Evolutionary conservation across 768 basidiomycete species (phyloP), one percentile per base, ranked within the genome.

Genomic region (Trametopsis cervina): DNA sequence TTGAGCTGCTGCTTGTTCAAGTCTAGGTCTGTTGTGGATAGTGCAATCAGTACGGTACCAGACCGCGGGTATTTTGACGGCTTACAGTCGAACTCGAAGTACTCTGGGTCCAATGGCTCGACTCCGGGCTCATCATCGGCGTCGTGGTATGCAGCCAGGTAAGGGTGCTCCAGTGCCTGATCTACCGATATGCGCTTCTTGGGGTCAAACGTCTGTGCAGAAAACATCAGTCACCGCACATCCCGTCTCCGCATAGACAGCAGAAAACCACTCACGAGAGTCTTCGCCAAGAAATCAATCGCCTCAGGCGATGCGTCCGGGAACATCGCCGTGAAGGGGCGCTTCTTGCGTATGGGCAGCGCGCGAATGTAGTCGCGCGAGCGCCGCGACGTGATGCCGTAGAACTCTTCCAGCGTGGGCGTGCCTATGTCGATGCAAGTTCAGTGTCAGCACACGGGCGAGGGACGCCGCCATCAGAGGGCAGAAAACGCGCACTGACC

Each of bases 11-110:
- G 80, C 56, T 86, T 81, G 51, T 76, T 83, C 53, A 92, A 76
- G 35, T 63, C 62, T 35, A 57, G 53, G 45, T 62, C 59, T 60
- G 89, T 84, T 61, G 80, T 75, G 51, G 80, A 77, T 55, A 18
- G n/a, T n/a, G n/a, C n/a, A n/a, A 47, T 44, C 46, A 3, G 45
- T 44, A 42, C 25, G 49, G 57, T 35, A 49, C 37, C 23, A 44
- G 46, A 11, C 11, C 21, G 43, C 42, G 25, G 33, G 35, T 22
- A 21, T 13, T 13, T 18, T 27, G n/a, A 39, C 39, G 29, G 37
- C 83, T 64, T 60, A 85, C 81, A 70, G 63, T 96, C 92, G 59
- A 94, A 95, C 56, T 91, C 85, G 65, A 96, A 96, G 67, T 93
- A 96, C 39, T 78, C 76, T 0, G 89, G 80, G 59, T 83, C 83